Evolutionary conservation across 768 basidiomycete species (phyloP).

Genomic region (Cystofilobasidium ferigula): DNA sequence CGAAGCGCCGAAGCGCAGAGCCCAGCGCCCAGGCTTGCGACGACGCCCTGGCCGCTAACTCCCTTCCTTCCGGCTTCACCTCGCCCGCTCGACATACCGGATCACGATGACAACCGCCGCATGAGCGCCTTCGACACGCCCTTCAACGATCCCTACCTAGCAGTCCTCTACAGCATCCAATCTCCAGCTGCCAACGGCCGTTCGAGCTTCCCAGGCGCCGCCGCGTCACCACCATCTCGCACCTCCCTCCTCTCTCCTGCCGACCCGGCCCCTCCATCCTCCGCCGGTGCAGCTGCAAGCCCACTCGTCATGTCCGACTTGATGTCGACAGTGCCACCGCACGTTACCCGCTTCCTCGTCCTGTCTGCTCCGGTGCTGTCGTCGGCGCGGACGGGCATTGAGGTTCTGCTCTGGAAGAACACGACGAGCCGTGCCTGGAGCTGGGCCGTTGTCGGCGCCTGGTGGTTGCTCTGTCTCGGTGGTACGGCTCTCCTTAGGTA

Average conservation of each 20-base stretch:
- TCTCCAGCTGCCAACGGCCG: background rate
- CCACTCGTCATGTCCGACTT: constrained; percentile 30
- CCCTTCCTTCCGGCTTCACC: background rate
- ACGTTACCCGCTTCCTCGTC: constrained; percentile 32
- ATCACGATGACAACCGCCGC: background rate
- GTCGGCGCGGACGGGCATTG: constrained; percentile 14
- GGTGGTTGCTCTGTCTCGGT: constrained; percentile 33
- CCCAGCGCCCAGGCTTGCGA: too few relatives aligned
- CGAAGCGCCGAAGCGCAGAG: too few relatives aligned
- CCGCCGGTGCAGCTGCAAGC: background rate
- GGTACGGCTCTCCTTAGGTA: constrained; percentile 27
- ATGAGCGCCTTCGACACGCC: constrained; percentile 10
- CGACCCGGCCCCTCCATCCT: background rate
- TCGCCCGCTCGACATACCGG: background rate
- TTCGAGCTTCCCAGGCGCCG: background rate
- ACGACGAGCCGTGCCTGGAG: constrained; percentile 27
- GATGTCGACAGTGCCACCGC: constrained; percentile 31
- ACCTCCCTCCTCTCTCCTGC: background rate
- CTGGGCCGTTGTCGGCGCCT: constrained; percentile 30
- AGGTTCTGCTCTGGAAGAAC: constrained; percentile 33
- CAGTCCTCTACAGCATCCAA: background rate
- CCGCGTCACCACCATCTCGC: background rate
- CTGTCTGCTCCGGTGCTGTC: constrained; percentile 30
- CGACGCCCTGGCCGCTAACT: too few relatives aligned
- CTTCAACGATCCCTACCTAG: constrained; percentile 9